Evolutionary conservation across 169 alveolate species (phyloP).

Genomic region (Plasmodium malariae): DNA sequence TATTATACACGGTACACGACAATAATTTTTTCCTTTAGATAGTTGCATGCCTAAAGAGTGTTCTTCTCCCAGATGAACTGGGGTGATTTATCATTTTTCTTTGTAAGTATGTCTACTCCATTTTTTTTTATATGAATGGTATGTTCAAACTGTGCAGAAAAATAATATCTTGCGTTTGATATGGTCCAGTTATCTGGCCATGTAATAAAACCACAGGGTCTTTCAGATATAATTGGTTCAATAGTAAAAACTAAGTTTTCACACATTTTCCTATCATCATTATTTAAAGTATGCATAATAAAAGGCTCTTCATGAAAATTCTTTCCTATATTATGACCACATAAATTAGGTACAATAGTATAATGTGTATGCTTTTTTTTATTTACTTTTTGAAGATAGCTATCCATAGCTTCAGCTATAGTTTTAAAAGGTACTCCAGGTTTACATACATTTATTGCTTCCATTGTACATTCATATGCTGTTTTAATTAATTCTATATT

Average conservation of each 20-base stretch:
- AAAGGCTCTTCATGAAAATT: conserved; percentile 84
- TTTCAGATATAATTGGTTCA: conserved; percentile 84
- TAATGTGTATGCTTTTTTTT: conserved; percentile 34
- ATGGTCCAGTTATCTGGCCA: conserved; percentile 92
- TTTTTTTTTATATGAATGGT: conserved; percentile 79
- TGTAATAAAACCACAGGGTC: conserved; percentile 66
- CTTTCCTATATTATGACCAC: conserved; percentile 86
- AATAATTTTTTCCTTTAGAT: too few relatives aligned
- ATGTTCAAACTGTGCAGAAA: conserved; percentile 85
- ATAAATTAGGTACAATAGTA: conserved; percentile 77
- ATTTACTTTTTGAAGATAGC: conserved; percentile 36
- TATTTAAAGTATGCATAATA: conserved; percentile 77
- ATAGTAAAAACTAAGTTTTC: conserved; percentile 88
- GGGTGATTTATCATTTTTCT: conserved; percentile 37
- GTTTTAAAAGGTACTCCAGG: conserved; percentile 79
- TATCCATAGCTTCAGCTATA: conserved; percentile 33
- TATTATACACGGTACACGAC: neutral
- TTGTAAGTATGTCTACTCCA: conserved; percentile 82
- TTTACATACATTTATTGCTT: conserved; percentile 78
- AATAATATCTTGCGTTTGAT: conserved; percentile 77
- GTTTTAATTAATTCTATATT: conserved; percentile 80
- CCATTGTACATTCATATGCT: conserved; percentile 82
- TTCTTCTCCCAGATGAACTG: conserved; percentile 27
- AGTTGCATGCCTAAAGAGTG: too few relatives aligned
- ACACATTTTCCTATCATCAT: conserved; percentile 81